Conservation (phyloP, 2,329 filamentous ascomycete species). For the Penicillium capsulatum region DNA sequence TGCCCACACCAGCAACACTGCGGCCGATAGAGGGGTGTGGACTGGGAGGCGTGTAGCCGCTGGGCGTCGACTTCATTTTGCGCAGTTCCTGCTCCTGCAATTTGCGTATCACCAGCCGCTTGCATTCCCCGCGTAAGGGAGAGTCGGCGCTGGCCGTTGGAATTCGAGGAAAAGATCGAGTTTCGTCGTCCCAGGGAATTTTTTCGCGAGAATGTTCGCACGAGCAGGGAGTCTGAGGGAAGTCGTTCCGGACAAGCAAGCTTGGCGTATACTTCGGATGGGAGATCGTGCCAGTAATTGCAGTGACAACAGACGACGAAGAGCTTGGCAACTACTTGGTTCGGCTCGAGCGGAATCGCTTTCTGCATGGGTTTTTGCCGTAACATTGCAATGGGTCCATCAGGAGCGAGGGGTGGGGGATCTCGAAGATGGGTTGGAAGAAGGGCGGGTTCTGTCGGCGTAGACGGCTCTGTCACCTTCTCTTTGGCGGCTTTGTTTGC, state of each 20-base stretch:
- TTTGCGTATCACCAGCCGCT: not conserved
- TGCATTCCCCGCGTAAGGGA: not conserved
- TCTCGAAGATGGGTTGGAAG: conserved; percentile 1
- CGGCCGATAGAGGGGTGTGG: conserved; percentile 34
- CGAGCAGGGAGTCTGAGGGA: conserved; percentile 6
- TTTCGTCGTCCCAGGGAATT: conserved; percentile 2
- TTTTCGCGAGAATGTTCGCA: conserved; percentile 7
- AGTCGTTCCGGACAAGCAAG: conserved; percentile 27
- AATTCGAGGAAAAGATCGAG: conserved; percentile 5
- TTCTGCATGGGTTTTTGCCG: conserved; percentile 14
- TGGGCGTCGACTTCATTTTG: no score
- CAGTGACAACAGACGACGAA: conserved; percentile 45
- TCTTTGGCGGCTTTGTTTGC: no score
- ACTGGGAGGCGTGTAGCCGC: not conserved
- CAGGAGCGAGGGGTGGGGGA: conserved; percentile 7
- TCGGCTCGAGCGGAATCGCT: conserved; percentile 10
- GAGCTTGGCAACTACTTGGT: conserved; percentile 33
- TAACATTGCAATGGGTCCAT: conserved; percentile 5
- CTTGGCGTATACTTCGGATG: conserved; percentile 37
- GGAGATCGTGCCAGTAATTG: conserved; percentile 44
- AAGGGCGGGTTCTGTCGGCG: not conserved
- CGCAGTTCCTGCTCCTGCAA: no score
- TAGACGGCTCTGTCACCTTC: no score
- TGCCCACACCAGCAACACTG: conserved; percentile 70
- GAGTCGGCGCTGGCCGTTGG: not conserved